Evolutionary conservation across 257 asterid species (phyloP), one percentile per base, ranked within the genome.

Genomic region (Parsonsia alboflavescens): DNA sequence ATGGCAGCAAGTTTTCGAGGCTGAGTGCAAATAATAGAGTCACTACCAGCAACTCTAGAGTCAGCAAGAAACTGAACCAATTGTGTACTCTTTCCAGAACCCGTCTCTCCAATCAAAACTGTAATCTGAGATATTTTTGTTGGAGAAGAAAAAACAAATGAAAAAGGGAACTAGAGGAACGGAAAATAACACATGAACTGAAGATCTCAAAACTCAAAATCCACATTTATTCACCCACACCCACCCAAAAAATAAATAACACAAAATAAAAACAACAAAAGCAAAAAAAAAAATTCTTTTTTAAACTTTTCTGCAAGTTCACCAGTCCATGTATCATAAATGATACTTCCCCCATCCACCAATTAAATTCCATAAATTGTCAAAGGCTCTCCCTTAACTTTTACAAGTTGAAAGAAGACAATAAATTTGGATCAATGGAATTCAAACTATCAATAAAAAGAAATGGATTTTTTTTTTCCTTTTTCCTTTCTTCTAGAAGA

Each of bases 81-180:
- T 73, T 92, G 99, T 13, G 99, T 94, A 82, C 99, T 94, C 89
- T 94, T 94, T 56, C 99, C 99, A 0, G 99, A 94, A 74, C 99
- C 99, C 10, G 99, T 94, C 89, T 90, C 98, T 69, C 99, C 99
- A 8, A 84, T 82, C 78, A 94, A 87, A 63, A 94, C 86, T 16
- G 89, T 86, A 48, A 94, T 82, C 99, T 94, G 87, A 21, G 72
- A 68, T 64, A 77, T 50, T 75, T 72, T 46, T 74, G 81, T 74
- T 10, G 36, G 12, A 33, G 6, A n/a, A n/a, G n/a, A n/a, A n/a
- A n/a, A n/a, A n/a, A n/a, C n/a, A 39, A 63, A 39, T 44, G 19
- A 24, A 56, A 68, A 30, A 12, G 30, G 0, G 0, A 15, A 28
- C 28, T 30, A n/a, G 45, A 70, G 9, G 16, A 48, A 26, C 19